Evolutionary conservation across 345 rosid species (phyloP), one percentile per base, ranked within the genome.

Genomic region (Populus ilicifolia): DNA sequence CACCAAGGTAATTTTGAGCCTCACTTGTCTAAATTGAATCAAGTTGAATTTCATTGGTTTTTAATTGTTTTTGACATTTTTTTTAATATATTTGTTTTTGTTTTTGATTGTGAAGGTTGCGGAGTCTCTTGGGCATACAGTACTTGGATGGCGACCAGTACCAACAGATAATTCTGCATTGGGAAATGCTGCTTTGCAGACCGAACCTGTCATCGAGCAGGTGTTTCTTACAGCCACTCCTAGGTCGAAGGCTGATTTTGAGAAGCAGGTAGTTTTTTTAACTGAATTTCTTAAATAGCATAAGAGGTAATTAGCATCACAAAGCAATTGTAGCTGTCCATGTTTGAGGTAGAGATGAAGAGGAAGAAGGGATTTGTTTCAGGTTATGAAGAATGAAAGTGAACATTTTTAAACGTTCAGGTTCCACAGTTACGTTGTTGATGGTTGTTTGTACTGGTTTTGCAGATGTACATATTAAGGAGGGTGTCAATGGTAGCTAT

Each of bases 401-500:
- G 29, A 59, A 25, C 64, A n/a, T n/a, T 59, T 59, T n/a, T 59
- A 23, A n/a, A 23, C 29, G 6, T n/a, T 23, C 64, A n/a, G 64
- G 64, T 59, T 23, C 29, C 64, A 59, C 29, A n/a, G 64, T 27
- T 62, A 2, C 1, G 33, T 0, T 33, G 36, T 67, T 75, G 64
- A 66, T 74, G 38, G 7, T 62, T 70, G 48, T 72, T 21, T 39
- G 20, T 35, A 12, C 61, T 85, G 63, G 65, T 84, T 59, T 67
- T 78, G 30, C 88, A 96, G 99, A 92, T 96, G 98, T 96, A 96
- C 79, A 94, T 96, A 75, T 87, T 96, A 65, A 78, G 99, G 77
- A 91, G 97, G 84, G 85, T 94, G 71, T 89, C 99, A 30, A 96
- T 96, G 99, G 97, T 87, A 73, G 95, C 98, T n/a, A 96, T 96